Percentiles rank a stretch among this genome's conserved stretches.
These are phyloP conservation scores for Pythium phragmiticola DNA, from an alignment of 352 stramenopile genomes.

Conservation along the genomic window DNA sequence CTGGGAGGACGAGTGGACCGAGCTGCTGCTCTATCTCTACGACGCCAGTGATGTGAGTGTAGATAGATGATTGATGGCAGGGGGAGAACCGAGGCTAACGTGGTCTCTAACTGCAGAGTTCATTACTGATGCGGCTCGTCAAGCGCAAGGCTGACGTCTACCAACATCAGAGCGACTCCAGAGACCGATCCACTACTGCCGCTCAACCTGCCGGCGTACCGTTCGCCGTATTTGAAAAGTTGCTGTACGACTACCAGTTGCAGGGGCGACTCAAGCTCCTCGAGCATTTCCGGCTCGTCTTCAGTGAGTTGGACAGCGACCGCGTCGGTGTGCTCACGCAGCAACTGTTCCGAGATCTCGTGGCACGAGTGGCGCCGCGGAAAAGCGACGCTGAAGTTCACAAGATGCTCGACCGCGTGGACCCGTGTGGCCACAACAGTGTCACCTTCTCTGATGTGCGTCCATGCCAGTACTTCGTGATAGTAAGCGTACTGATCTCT, in stretches of 20 bases:
- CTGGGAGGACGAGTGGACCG: constrained; percentile 65
- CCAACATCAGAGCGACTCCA: constrained; percentile 13
- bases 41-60: constrained; percentile 60
- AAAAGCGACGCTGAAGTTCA: constrained; percentile 27
- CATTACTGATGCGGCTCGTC: constrained; percentile 43
- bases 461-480: neutral
- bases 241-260: constrained; percentile 73
- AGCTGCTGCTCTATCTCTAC: constrained; percentile 78
- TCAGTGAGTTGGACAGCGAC: constrained; percentile 49
- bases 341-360: constrained; percentile 14
- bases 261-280: constrained; percentile 63
- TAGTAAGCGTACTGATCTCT: neutral
- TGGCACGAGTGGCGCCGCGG: constrained; percentile 6
- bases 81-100: neutral
- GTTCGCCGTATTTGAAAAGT: constrained; percentile 64
- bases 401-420: constrained; percentile 47
- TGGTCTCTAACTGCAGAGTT: constrained; percentile 34
- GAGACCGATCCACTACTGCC: neutral
- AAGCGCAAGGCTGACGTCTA: constrained; percentile 41
- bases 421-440: constrained; percentile 69
- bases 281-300: constrained; percentile 47
- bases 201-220: constrained; percentile 26
- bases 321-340: constrained; percentile 52
- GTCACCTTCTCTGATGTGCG: constrained; percentile 72
- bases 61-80: neutral